Percentiles rank a stretch among this genome's conserved stretches.
Evolutionary conservation across 352 stramenopile species (phyloP).

Genomic region (Pythium angustatum): DNA sequence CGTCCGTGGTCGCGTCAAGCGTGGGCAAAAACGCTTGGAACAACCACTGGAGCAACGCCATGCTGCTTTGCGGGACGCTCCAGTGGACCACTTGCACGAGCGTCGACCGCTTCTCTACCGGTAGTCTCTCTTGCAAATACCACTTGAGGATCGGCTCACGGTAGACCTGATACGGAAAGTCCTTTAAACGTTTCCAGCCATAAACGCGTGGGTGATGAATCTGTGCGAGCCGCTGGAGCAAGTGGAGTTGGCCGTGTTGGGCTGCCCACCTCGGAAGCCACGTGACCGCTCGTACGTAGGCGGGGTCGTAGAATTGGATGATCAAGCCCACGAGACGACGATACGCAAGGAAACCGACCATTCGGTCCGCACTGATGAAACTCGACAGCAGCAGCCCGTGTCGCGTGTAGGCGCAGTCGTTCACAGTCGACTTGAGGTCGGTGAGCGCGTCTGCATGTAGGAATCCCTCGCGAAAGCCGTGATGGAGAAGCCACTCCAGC

Average conservation of each 20-base stretch:
- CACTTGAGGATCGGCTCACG: not conserved
- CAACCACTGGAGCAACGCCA: not conserved
- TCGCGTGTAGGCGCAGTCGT: not conserved
- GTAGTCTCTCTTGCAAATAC: not conserved
- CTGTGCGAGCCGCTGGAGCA: not conserved
- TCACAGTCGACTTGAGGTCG: not conserved
- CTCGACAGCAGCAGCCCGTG: too few species aligned
- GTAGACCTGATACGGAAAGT: too few species aligned
- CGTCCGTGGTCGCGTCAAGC: not conserved
- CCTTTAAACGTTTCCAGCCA: not conserved
- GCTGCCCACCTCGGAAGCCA: not conserved
- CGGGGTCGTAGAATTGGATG: not conserved
- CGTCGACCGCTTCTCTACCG: not conserved
- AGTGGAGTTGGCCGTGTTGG: not conserved
- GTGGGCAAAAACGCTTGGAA: not conserved
- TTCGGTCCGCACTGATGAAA: too few species aligned
- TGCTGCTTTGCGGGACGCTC: not conserved
- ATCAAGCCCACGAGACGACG: not conserved
- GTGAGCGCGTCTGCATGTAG: not conserved
- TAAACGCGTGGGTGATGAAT: not conserved
- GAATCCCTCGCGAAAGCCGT: not conserved
- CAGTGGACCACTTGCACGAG: conserved; percentile 4
- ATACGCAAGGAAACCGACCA: not conserved
- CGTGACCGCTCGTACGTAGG: not conserved
- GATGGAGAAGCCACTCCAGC: not conserved